Conservation (phyloP, 1,284 basidiomycete genomes). For the Lignosus rhinocerotis region DNA sequence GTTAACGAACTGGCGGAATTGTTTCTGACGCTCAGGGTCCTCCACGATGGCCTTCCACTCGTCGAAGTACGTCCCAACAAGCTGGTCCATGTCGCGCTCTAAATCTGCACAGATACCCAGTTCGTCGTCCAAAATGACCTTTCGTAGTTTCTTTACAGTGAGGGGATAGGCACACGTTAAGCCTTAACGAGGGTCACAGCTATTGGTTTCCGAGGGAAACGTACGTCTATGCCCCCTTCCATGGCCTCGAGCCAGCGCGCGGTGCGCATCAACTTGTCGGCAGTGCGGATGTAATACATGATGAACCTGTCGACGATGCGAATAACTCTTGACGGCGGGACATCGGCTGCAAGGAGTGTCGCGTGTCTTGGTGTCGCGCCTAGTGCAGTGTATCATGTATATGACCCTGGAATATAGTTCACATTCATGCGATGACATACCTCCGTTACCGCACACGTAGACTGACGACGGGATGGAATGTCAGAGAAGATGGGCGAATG, state of each 20-base stretch:
- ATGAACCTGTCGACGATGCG: constrained; percentile 72
- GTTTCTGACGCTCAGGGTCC: constrained; percentile 52
- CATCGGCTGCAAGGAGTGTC: constrained; percentile 52
- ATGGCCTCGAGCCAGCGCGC: constrained; percentile 77
- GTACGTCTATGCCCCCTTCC: constrained; percentile 68
- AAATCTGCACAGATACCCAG: constrained; percentile 75
- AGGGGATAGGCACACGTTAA: neutral
- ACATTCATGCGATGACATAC: constrained; percentile 25
- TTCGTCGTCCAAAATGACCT: constrained; percentile 73
- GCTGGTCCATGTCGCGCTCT: constrained; percentile 67
- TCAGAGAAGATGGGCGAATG: neutral
- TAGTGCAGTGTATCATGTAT: neutral
- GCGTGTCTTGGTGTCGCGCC: constrained; percentile 61
- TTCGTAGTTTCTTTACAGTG: constrained; percentile 49
- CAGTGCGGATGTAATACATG: constrained; percentile 74
- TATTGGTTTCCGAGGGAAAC: neutral
- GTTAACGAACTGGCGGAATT: constrained; percentile 73
- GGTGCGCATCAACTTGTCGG: constrained; percentile 68
- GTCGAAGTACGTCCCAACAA: constrained; percentile 68
- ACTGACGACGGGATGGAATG: constrained; percentile 39
- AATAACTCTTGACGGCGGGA: constrained; percentile 63
- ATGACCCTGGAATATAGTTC: too few relatives aligned
- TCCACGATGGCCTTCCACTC: constrained; percentile 73
- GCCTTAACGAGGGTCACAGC: neutral
- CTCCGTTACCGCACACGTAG: constrained; percentile 76